Conservation (phyloP, 148 eudicot genomes). For the Camellia sinensis region DNA sequence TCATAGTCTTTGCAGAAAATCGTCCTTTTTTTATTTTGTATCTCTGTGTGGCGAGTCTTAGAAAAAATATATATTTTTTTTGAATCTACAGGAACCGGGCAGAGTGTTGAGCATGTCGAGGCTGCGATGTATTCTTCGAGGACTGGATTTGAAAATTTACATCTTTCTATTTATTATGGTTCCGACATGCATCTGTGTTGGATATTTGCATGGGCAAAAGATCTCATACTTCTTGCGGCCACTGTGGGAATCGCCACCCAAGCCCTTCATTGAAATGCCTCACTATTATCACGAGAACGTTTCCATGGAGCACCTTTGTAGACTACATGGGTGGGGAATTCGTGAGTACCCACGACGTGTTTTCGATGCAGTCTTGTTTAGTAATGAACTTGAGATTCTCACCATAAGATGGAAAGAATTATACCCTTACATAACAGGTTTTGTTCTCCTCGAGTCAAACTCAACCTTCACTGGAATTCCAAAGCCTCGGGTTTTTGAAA, state of each 20-base stretch:
- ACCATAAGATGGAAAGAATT: constrained; percentile 47
- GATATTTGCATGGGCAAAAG: constrained; percentile 45
- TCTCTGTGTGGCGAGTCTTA: neutral
- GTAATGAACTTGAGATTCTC: constrained; percentile 44
- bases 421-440: constrained; percentile 39
- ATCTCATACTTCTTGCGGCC: constrained; percentile 47
- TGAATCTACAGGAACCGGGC: constrained; percentile 30
- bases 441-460: constrained; percentile 51
- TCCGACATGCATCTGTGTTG: constrained; percentile 29
- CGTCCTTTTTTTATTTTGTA: neutral
- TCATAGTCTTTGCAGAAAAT: neutral
- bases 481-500: constrained; percentile 35
- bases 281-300: constrained; percentile 47
- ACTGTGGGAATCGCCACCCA: constrained; percentile 49
- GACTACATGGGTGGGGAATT: constrained; percentile 45
- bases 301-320: constrained; percentile 42
- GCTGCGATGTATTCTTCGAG: constrained; percentile 34
- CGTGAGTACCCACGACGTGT: constrained; percentile 50
- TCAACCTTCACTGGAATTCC: constrained; percentile 47
- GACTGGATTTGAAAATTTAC: constrained; percentile 33
- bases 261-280: constrained; percentile 39
- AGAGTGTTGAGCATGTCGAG: constrained; percentile 31
- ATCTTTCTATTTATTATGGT: constrained; percentile 33
- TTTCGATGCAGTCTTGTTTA: constrained; percentile 47
- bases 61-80: neutral